Conservation (phyloP, 1,284 basidiomycete species). For the Trichosporon faecale region DNA sequence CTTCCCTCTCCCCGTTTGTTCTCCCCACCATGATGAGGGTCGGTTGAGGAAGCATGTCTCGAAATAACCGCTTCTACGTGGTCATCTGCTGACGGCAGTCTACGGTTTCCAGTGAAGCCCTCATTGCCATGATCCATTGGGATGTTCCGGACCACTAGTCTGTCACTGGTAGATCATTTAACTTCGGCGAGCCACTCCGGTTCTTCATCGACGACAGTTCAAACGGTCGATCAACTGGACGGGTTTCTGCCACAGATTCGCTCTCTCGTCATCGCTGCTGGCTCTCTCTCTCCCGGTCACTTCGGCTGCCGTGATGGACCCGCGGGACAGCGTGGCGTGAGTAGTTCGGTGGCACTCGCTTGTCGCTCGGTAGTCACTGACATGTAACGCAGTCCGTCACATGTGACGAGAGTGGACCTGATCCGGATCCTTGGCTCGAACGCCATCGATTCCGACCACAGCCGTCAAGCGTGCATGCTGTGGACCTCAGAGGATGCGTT, state of each 20-base stretch:
- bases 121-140: too few relatives aligned
- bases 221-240: too few relatives aligned
- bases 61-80: too few relatives aligned
- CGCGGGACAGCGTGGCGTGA: not conserved
- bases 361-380: not conserved
- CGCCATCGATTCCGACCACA: not conserved
- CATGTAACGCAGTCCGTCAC: not conserved
- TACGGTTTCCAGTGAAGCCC: too few relatives aligned
- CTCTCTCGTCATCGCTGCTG: not conserved
- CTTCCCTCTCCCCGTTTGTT: too few relatives aligned
- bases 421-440: constrained; percentile 4
- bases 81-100: too few relatives aligned
- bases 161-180: too few relatives aligned
- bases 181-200: too few relatives aligned
- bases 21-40: too few relatives aligned
- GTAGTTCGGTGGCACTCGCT: not conserved
- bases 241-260: not conserved
- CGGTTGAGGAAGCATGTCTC: too few relatives aligned
- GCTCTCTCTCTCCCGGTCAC: not conserved
- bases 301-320: not conserved
- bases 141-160: too few relatives aligned
- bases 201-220: too few relatives aligned
- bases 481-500: not conserved
- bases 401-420: constrained; percentile 2
- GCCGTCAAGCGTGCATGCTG: not conserved